Base-by-base conservation (phyloP, 2,329 filamentous ascomycete genomes). In the Venturia aucupariae region DNA sequence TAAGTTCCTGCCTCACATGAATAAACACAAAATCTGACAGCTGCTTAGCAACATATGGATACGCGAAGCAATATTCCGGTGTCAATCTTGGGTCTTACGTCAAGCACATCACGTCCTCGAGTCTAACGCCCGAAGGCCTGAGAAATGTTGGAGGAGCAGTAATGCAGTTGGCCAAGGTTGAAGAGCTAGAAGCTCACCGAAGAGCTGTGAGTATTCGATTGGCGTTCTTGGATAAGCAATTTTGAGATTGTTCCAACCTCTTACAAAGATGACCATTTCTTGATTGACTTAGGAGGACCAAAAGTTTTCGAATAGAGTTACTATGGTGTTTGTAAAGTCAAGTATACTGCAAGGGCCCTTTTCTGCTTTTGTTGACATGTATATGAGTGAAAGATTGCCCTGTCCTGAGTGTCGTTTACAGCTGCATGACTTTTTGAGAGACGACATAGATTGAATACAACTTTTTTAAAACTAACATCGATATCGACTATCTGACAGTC, bases 31-130 rank as follows among this genome's bases (percentile, higher is more conserved):
- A 35, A 41, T 55, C 44, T 62, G 11, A 35, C 8, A 22, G 64
- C 39, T 60, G 60, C 0, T 64, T 69, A 96, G 92, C 94, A 62
- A 99, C 94, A 0, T 99, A 97, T 73, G 94, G 94, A 48, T 99
- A 96, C 72, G 94, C 94, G 60, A 96, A 96, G 79, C 94, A 99
- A 76, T 99, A 99, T 80, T 97, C 92, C 6, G 94, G 94, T 62
- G 94, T 99, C 72, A 99, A 96, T 76, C 84, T 99, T 6, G 91
- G 86, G 39, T 97, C 93, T 2, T 99, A 97, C 78, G 84, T 96
- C 75, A 99, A 99, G 80, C 92, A 97, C 81, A 97, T 99, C 72
- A 99, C 94, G 44, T 94, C 90, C 78, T 91, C 92, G 0, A 90
- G 96, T 75, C 82, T 99, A 67, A 96, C 91, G 0, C 85, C 87